Base-by-base conservation (phyloP, 768 basidiomycete genomes). In the Tricholoma matsutake region DNA sequence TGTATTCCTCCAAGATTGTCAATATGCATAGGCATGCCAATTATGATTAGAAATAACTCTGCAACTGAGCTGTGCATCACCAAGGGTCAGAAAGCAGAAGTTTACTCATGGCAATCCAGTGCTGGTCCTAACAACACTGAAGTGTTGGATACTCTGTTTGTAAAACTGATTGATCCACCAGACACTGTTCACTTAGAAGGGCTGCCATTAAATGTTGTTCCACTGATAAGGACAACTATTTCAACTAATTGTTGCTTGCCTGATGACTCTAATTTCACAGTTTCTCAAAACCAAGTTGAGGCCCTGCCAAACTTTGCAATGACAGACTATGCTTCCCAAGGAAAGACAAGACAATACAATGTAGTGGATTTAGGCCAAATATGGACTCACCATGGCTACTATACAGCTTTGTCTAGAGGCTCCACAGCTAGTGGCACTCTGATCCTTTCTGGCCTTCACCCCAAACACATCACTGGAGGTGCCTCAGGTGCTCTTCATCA, bases 261-360 rank as follows among this genome's bases (percentile, higher is more conserved):
- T 14, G 28, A 51, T 29, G 49, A 51, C 13, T 14, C 28, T 6
- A 14, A 4, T 14, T 0, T 51, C 7, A 28, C 6, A 3, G 25
- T 29, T 9, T 28, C 22, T 45, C 0, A 43, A 13, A 28, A 28
- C 14, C 49, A 51, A 7, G 16, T 51, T 8, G 25, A 51, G 14
- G 28, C 16, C 14, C 14, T 51, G 3, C 49, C 49, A 14, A 25
- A 25, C 3, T 25, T 25, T 25, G 22, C 22, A 49, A 74, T 75
- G 72, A 75, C 75, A 4, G 75, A 74, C 57, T 76, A 71, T 62
- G 63, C 69, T 6, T 73, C 72, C 1, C 75, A 76, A 60, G 75
- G 75, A 3, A 73, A 71, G 54, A 72, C 73, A 13, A 60, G 69
- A 37, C 31, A 29, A 14, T 34, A 60, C 3, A 74, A 75, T 67